These are phyloP conservation scores for Aspergillus sclerotioniger DNA, from an alignment of 495 filamentous ascomycete genomes.

Conservation along the genomic window DNA sequence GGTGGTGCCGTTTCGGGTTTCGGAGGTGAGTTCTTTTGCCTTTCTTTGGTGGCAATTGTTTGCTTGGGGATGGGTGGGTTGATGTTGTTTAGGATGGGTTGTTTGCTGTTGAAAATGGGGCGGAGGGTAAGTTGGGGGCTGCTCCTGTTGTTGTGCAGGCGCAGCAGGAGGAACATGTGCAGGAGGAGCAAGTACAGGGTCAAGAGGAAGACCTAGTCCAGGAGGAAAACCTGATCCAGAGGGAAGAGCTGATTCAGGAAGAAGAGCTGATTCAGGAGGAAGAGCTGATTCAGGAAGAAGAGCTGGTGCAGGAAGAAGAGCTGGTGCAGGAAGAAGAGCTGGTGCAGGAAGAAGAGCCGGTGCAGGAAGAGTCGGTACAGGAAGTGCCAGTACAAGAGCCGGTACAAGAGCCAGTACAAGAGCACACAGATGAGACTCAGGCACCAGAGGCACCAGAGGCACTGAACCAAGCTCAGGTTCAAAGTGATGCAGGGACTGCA, in stretches of 20 bases:
- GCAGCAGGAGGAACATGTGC: background rate
- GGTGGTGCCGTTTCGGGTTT: conserved; percentile 41
- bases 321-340: background rate
- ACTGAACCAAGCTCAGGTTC: conserved; percentile 2
- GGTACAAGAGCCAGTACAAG: background rate
- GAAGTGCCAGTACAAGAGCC: background rate
- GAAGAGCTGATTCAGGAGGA: background rate
- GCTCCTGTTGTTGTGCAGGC: background rate
- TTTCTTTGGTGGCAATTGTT: background rate
- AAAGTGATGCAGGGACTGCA: conserved; percentile 1
- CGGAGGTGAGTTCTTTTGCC: conserved; percentile 29
- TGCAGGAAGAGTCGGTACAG: conserved; percentile 2
- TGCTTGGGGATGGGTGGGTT: background rate
- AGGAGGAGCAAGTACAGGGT: background rate
- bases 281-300: background rate
- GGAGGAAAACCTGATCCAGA: background rate
- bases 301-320: background rate
- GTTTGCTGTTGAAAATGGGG: background rate
- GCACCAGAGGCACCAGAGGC: background rate
- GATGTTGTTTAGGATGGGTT: conserved; percentile 4
- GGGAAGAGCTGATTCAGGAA: background rate
- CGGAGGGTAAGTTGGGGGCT: background rate
- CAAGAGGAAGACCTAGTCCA: background rate
- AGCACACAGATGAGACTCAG: background rate
- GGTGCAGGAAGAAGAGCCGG: background rate